Conservation (phyloP, 2,329 filamentous ascomycete species). For the Fusarium sp. region DNA sequence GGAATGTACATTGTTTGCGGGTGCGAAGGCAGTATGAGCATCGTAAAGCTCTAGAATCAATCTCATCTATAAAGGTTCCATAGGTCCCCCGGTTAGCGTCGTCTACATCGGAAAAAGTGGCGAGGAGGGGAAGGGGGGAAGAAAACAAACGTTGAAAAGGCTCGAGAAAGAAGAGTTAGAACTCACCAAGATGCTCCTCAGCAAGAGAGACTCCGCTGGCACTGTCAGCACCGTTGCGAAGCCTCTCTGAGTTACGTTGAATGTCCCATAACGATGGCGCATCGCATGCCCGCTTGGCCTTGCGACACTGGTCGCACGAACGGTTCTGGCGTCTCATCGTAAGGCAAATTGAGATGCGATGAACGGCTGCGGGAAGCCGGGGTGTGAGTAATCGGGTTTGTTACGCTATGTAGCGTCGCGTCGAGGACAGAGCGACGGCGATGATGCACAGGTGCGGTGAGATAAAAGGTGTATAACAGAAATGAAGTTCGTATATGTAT, state of each 20-base stretch:
- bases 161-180: not conserved
- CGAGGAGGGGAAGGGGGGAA: conserved; percentile 21
- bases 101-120: conserved; percentile 34
- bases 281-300: conserved; percentile 49
- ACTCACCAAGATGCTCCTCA: conserved; percentile 48
- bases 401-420: conserved; percentile 23
- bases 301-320: conserved; percentile 48
- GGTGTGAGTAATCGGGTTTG: conserved; percentile 18
- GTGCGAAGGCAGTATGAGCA: conserved; percentile 48
- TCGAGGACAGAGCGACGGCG: conserved; percentile 22
- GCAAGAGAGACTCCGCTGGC: conserved; percentile 42
- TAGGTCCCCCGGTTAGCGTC: conserved; percentile 42
- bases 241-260: conserved; percentile 46
- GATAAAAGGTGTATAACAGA: not conserved
- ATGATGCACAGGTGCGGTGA: not conserved
- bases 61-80: conserved; percentile 44
- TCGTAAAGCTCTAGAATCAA: conserved; percentile 47
- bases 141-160: not conserved
- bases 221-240: conserved; percentile 40
- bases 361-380: conserved; percentile 1
- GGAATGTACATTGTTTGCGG: conserved; percentile 48
- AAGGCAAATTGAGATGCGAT: conserved; percentile 13
- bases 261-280: conserved; percentile 49
- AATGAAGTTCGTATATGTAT: conserved; percentile 22
- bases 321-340: conserved; percentile 48